phyloP scores from a whole-genome alignment of 2,329 filamentous ascomycete species.

The Alternaria alternata region DNA sequence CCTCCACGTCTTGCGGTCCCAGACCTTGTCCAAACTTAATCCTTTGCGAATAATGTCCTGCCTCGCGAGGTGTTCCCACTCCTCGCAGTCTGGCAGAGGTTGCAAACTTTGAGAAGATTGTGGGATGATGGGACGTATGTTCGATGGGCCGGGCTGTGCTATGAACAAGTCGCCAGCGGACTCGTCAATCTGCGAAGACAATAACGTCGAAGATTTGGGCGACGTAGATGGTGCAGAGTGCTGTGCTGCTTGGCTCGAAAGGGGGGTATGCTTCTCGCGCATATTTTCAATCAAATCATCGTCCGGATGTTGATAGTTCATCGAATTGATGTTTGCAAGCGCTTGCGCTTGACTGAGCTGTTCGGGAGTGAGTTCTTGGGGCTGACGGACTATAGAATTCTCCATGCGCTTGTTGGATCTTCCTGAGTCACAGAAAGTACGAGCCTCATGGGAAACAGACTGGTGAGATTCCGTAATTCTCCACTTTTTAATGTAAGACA shows the following conservation, averaged over 20 bases:
- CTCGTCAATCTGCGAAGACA: not conserved
- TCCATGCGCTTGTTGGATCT: not conserved
- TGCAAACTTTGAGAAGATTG: not conserved
- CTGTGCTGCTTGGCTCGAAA: not conserved
- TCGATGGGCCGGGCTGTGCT: not conserved
- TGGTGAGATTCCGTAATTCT: not conserved
- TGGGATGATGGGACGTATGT: not conserved
- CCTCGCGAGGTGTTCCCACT: slow-evolving; percentile 8
- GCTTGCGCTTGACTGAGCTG: not conserved
- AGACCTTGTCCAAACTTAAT: slow-evolving; percentile 9
- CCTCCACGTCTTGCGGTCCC: slow-evolving; percentile 18
- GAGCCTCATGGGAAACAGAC: not conserved
- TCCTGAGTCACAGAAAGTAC: not conserved
- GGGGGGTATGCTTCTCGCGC: not conserved
- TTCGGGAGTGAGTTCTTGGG: not conserved
- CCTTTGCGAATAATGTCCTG: slow-evolving; percentile 1
- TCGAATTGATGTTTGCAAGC: slow-evolving; percentile 2
- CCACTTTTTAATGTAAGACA: not conserved
- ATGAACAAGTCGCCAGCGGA: not conserved
- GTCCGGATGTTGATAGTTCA: slow-evolving; percentile 9
- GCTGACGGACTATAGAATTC: not conserved
- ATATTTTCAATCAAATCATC: not conserved
- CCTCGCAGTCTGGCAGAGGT: not conserved
- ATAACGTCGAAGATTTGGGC: not conserved
- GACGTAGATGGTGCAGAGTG: not conserved